A percentile compares a stretch with the other conserved stretches of the same genome.
These are phyloP conservation scores for Blastocystis sp. DNA, from an alignment of 352 stramenopile species.

Conservation along the genomic window DNA sequence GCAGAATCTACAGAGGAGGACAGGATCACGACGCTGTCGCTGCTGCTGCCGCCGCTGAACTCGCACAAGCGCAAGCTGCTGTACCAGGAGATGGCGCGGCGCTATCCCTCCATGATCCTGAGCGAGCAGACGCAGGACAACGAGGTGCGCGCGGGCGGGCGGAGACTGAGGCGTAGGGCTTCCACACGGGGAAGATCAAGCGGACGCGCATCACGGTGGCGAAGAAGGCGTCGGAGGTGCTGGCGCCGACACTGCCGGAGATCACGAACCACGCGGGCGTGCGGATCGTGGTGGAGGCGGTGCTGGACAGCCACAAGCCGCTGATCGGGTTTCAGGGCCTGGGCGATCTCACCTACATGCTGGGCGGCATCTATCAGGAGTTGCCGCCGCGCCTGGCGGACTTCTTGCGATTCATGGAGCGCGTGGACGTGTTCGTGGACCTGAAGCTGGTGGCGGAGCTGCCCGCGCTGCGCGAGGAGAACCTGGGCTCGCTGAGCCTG, in stretches of 20 bases:
- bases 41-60: slow-evolving; percentile 19
- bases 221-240: not conserved
- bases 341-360: slow-evolving; percentile 52
- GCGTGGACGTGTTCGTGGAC: slow-evolving; percentile 33
- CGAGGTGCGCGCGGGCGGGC: not conserved
- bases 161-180: not conserved
- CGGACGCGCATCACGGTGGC: slow-evolving; percentile 24
- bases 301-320: slow-evolving; percentile 41
- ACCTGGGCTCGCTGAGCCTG: slow-evolving; percentile 14
- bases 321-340: slow-evolving; percentile 52
- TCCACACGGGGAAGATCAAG: slow-evolving; percentile 10
- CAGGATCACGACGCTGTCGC: not conserved
- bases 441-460: slow-evolving; percentile 42
- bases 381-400: not conserved
- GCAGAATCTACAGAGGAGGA: not conserved
- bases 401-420: slow-evolving; percentile 39
- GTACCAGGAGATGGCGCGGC: slow-evolving; percentile 12
- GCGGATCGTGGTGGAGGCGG: slow-evolving; percentile 28
- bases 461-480: not conserved
- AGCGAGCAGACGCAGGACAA: slow-evolving; percentile 47
- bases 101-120: slow-evolving; percentile 25
- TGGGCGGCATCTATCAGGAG: slow-evolving; percentile 53
- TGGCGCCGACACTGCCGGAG: not conserved
- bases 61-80: slow-evolving; percentile 55
- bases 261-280: slow-evolving; percentile 42